Base-by-base conservation (phyloP, 805 yeast species). In the Myxozyma mucilagina region DNA sequence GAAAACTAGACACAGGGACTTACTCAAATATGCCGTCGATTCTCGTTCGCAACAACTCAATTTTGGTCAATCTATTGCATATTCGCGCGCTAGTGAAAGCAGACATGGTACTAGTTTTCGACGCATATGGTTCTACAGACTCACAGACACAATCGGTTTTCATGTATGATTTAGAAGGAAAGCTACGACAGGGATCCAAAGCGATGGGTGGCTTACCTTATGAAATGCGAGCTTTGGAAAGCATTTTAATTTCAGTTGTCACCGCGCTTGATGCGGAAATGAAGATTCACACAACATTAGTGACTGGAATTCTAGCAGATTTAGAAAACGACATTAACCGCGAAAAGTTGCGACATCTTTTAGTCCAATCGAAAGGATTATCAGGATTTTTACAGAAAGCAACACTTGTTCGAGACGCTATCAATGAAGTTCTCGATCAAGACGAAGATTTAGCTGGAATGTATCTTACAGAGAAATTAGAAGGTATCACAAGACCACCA, bases 11-110 rank as follows among this genome's bases (percentile, higher is more conserved):
- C 52, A 82, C 89, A 59, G 86, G 89, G 38, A 80, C 86, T 31
- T 79, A 87, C 57, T 96, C 90, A 73, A 89, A 93, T 20, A 92
- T 92, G 2, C 99, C 99, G 0, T 84, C 90, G 18, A 87, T 94
- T 49, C 85, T 92, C 61, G 90, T 91, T 24, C 81, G 97, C 61
- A 80, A 83, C 31, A 82, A 83, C 65, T 87, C 96, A 55, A 88
- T 93, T 18, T 77, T 94, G 56, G 84, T 94, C 52, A 92, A 91
- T 71, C 75, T 94, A 70, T 76, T 94, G 42, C 94, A 92, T 72
- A 90, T 94, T 53, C 87, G 94, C 66, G 98, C 97, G 0, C 79
- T 94, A 50, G 84, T 94, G n/a, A 89, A 87, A 68, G 80, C 83
- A 45, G 90, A 93, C 69, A 78, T 81, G 64, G 96, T 94, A 9